Conservation (phyloP, 352 stramenopile species). For the Albugo laibachii region DNA sequence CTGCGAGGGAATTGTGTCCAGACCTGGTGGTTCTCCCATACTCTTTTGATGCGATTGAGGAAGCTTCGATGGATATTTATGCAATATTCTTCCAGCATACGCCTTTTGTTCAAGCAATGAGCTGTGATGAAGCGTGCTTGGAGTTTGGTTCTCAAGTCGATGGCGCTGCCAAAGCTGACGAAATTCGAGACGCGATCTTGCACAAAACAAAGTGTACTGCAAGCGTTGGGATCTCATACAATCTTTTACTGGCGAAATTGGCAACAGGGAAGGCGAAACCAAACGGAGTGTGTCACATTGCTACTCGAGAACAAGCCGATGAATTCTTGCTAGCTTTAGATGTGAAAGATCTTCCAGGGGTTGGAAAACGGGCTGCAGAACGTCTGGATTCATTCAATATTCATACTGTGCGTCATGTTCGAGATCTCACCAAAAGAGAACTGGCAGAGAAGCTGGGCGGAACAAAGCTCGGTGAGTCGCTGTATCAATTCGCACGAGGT, state of each 20-base stretch:
- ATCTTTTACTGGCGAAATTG: conserved; percentile 88
- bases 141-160: conserved; percentile 53
- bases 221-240: conserved; percentile 84
- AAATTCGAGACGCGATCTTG: conserved; percentile 45
- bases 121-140: conserved; percentile 90
- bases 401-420: conserved; percentile 36
- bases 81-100: conserved; percentile 78
- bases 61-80: conserved; percentile 86
- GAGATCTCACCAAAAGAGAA: conserved; percentile 21
- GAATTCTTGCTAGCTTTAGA: conserved; percentile 43
- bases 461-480: conserved; percentile 25
- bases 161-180: conserved; percentile 40
- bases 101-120: conserved; percentile 84
- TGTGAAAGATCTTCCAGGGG: conserved; percentile 60
- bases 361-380: conserved; percentile 31
- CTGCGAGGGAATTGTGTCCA: conserved; percentile 79
- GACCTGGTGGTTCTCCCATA: conserved; percentile 88
- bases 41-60: conserved; percentile 81
- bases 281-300: conserved; percentile 62
- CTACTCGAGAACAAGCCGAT: conserved; percentile 18
- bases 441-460: conserved; percentile 7
- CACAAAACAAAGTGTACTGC: conserved; percentile 78
- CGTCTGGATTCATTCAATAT: conserved; percentile 60
- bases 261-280: conserved; percentile 88
- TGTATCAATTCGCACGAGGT: conserved; percentile 61